phyloP scores from a whole-genome alignment of 148 eudicot species.

The Fagopyrum tataricum region DNA sequence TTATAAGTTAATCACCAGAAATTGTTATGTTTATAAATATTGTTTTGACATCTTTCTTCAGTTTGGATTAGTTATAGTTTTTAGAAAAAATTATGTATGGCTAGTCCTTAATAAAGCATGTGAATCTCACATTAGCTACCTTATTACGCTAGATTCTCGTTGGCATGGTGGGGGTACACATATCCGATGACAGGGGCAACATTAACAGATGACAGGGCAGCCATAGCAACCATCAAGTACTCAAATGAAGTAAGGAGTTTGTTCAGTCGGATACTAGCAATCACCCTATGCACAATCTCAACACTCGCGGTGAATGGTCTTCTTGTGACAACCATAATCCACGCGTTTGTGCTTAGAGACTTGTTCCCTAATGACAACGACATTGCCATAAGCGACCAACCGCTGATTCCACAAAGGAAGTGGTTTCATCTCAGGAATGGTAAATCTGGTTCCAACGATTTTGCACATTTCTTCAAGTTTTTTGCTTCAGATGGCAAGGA shows the following conservation, averaged over 20 bases:
- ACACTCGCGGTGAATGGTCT: conserved; percentile 46
- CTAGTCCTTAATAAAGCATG: too few species aligned
- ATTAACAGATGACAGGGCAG: too few species aligned
- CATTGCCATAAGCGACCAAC: conserved; percentile 67
- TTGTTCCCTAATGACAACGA: conserved; percentile 85
- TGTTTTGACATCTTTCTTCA: too few species aligned
- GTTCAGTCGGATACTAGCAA: conserved; percentile 32
- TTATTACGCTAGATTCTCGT: conserved; percentile 37
- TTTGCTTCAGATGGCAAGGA: conserved; percentile 22
- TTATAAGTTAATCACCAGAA: too few species aligned
- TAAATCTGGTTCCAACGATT: too few species aligned
- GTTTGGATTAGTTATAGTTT: too few species aligned
- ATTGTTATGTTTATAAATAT: too few species aligned
- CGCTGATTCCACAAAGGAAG: conserved; percentile 32
- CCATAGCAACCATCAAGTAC: conserved; percentile 73
- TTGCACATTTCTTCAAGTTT: conserved; percentile 45
- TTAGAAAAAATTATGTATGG: too few species aligned
- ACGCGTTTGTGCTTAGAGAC: conserved; percentile 59
- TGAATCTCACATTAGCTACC: too few species aligned
- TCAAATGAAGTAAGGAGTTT: conserved; percentile 46
- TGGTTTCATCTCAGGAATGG: conserved; percentile 51
- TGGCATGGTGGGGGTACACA: conserved; percentile 99
- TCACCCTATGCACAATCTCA: conserved; percentile 37
- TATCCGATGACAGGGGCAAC: conserved; percentile 95
- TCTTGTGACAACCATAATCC: conserved; percentile 52